Evolutionary conservation across 169 alveolate species (phyloP), one percentile per base, ranked within the genome.

Genomic region (Plasmodium knowlesi): DNA sequence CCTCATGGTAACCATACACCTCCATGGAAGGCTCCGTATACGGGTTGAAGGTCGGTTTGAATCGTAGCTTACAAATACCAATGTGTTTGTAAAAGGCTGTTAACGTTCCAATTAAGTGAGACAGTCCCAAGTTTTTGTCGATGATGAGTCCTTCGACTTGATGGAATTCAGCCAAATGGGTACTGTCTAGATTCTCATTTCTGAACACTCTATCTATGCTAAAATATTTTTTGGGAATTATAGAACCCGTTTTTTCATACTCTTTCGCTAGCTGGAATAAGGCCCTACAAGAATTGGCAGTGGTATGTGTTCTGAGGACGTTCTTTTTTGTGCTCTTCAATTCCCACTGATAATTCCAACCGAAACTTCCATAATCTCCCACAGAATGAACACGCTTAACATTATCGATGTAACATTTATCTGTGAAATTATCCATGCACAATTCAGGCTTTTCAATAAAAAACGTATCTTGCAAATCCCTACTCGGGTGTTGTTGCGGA

Each of bases 11-110:
- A 14, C 99, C 99, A 96, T 98, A 99, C 19, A 99, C 98, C 97
- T 99, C 99, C 99, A 99, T 98, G 10, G 99, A 98, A n/a, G 99
- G 99, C 95, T 99, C 99, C 37, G 99, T 99, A 96, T 99, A 99
- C 19, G 99, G 99, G 95, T 99, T 99, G 96, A 98, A 99, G 22
- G 99, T 99, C 16, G 99, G 99, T 96, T 99, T 99, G 97, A 98
- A 99, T 94, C 98, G 85, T 79, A 97, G 84, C 54, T 81, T 83
- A 5, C 22, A 84, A 70, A 99, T 98, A n/a, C 99, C 99, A 46
- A 99, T 98, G 92, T 98, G 97, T 53, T 96, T 96, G 93, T 98
- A 99, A 97, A 98, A 99, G 39, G 98, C 97, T 61, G 97, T 95
- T 72, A 99, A 93, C 16, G 98, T 96, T 5, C 99, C 99, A 85